Evolutionary conservation across 139 green algal species (phyloP).

Genomic region (Tetradesmus obliquus): DNA sequence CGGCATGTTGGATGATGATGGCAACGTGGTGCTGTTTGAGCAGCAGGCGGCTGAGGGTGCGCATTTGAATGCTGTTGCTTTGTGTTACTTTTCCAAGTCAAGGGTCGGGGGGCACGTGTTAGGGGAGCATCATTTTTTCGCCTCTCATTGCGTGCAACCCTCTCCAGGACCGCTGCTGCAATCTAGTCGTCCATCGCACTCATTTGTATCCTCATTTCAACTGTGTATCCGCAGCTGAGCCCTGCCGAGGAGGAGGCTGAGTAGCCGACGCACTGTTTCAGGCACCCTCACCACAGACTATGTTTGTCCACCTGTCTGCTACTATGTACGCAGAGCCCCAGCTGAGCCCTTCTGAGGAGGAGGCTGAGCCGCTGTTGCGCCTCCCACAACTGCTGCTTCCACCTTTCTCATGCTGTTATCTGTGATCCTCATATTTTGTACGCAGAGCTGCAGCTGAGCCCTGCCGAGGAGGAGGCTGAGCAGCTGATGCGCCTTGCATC

Average conservation of each 20-base stretch:
- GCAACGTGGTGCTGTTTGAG: slow-evolving; percentile 30
- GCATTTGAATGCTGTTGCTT: background rate
- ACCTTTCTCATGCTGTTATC: too few relatives aligned
- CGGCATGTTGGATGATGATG: slow-evolving; percentile 33
- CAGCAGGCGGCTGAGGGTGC: slow-evolving; percentile 28
- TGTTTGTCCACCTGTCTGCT: too few relatives aligned
- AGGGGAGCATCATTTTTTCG: too few relatives aligned
- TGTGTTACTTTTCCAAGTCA: background rate
- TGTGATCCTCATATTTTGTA: too few relatives aligned
- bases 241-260: slow-evolving; percentile 42
- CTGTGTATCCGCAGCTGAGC: background rate
- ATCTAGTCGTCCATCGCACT: too few relatives aligned
- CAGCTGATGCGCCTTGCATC: slow-evolving; percentile 41
- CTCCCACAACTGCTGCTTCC: slow-evolving; percentile 1
- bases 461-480: slow-evolving; percentile 43
- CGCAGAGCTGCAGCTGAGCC: slow-evolving; percentile 8
- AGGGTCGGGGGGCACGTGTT: too few relatives aligned
- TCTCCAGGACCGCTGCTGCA: too few relatives aligned
- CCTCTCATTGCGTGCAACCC: too few relatives aligned
- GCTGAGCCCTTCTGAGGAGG: slow-evolving; percentile 35
- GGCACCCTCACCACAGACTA: too few relatives aligned
- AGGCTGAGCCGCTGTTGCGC: slow-evolving; percentile 40
- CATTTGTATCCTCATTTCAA: too few relatives aligned
- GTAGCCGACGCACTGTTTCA: slow-evolving; percentile 10
- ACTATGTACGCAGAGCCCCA: background rate